Evolutionary conservation across 1,284 basidiomycete genomes (phyloP).

Genomic region (Naganishia cerealis): DNA sequence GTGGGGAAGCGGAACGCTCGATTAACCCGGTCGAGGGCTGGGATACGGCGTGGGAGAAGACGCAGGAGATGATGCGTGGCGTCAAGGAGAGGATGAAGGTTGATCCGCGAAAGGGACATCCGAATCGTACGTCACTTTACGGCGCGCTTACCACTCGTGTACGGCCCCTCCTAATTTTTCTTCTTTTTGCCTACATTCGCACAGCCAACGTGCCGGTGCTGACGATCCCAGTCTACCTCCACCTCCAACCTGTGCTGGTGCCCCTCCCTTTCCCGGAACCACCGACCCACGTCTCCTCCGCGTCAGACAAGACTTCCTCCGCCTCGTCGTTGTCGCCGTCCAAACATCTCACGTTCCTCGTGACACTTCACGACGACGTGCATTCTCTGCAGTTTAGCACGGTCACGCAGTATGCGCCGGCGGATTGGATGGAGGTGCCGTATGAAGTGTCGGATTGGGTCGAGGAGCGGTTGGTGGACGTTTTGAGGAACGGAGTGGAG

Average conservation of each 20-base stretch:
- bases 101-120: constrained; percentile 37
- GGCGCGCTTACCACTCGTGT: constrained; percentile 36
- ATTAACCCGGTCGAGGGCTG: constrained; percentile 80
- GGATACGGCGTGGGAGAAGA: constrained; percentile 75
- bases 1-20: constrained; percentile 60
- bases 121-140: constrained; percentile 36
- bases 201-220: constrained; percentile 65
- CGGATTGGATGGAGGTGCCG: constrained; percentile 78
- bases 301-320: constrained; percentile 17
- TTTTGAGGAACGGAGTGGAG: constrained; percentile 75
- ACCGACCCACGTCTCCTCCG: constrained; percentile 36
- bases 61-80: constrained; percentile 57
- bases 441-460: constrained; percentile 89
- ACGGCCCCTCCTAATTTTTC: neutral
- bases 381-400: constrained; percentile 75
- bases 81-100: constrained; percentile 44
- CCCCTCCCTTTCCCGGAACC: constrained; percentile 57
- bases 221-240: constrained; percentile 86
- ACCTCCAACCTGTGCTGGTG: constrained; percentile 81
- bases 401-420: constrained; percentile 75
- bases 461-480: constrained; percentile 84
- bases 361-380: constrained; percentile 76
- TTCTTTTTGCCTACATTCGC: neutral
- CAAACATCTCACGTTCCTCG: constrained; percentile 74
- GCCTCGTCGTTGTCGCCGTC: constrained; percentile 38